Evolutionary conservation across 352 stramenopile species (phyloP).

Genomic region (Phytophthora rubi): DNA sequence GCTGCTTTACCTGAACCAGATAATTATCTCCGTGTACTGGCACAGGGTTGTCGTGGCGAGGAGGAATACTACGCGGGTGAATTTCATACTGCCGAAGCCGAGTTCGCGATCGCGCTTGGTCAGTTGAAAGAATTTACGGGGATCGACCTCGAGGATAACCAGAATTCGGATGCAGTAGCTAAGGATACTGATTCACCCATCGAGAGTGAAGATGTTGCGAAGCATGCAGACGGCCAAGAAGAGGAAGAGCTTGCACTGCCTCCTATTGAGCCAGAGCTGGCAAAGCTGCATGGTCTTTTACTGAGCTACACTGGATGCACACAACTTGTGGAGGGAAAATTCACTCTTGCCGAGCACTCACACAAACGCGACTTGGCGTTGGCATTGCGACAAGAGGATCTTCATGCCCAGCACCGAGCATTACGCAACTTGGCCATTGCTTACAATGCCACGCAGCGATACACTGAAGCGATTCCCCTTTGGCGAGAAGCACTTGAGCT

Average conservation of each 20-base stretch:
- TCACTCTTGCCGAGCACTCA: slow-evolving; percentile 42
- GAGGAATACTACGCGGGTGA: slow-evolving; percentile 49
- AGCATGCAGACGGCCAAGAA: slow-evolving; percentile 4
- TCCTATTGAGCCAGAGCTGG: slow-evolving; percentile 35
- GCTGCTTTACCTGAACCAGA: slow-evolving; percentile 28
- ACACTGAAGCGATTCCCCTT: slow-evolving; percentile 52
- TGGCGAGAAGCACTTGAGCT: slow-evolving; percentile 65
- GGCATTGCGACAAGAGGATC: slow-evolving; percentile 57
- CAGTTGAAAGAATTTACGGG: slow-evolving; percentile 34
- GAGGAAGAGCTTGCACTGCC: neutral
- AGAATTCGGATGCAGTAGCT: slow-evolving; percentile 3
- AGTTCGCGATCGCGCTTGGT: slow-evolving; percentile 46
- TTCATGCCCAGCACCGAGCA: slow-evolving; percentile 56
- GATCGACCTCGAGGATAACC: slow-evolving; percentile 18
- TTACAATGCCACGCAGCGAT: slow-evolving; percentile 51
- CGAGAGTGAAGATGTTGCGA: slow-evolving; percentile 3
- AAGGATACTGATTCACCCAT: neutral
- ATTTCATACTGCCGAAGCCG: slow-evolving; percentile 46
- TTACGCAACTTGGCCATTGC: slow-evolving; percentile 61
- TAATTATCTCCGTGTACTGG: slow-evolving; percentile 27
- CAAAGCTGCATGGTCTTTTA: slow-evolving; percentile 52
- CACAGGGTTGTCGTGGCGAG: slow-evolving; percentile 44
- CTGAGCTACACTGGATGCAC: slow-evolving; percentile 54
- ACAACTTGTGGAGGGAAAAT: slow-evolving; percentile 56
- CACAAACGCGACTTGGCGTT: slow-evolving; percentile 61